Conservation (phyloP, 1,139 yeast genomes). For the Debaryomyces coudertii region DNA sequence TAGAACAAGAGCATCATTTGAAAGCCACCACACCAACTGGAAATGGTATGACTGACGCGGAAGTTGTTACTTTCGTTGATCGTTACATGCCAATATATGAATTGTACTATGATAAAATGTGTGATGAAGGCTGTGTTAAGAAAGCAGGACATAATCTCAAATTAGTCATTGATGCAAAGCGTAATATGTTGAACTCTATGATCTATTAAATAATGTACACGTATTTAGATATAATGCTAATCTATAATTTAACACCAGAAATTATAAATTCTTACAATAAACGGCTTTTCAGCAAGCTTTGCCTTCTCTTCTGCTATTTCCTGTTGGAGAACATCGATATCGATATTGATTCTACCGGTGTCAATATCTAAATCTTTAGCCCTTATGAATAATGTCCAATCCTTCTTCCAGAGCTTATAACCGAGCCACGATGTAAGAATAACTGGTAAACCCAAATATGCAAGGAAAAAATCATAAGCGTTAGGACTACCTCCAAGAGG, state of each 20-base stretch:
- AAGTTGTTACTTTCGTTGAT: slow-evolving; percentile 69
- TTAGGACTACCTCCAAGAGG: slow-evolving; percentile 41
- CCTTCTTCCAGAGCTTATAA: slow-evolving; percentile 45
- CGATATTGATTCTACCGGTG: slow-evolving; percentile 39
- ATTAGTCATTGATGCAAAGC: slow-evolving; percentile 29
- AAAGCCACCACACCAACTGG: slow-evolving; percentile 49
- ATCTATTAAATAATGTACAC: slow-evolving; percentile 9
- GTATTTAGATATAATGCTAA: slow-evolving; percentile 1
- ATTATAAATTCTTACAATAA: slow-evolving; percentile 29
- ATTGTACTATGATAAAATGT: slow-evolving; percentile 59
- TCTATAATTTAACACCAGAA: slow-evolving; percentile 33
- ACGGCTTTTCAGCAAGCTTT: slow-evolving; percentile 33
- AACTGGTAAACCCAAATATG: slow-evolving; percentile 43
- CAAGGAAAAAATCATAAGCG: slow-evolving; percentile 39
- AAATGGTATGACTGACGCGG: slow-evolving; percentile 75
- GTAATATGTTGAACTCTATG: slow-evolving; percentile 20
- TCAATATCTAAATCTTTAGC: slow-evolving; percentile 44
- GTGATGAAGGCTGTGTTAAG: slow-evolving; percentile 24
- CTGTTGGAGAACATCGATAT: slow-evolving; percentile 43
- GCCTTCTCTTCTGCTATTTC: slow-evolving; percentile 47
- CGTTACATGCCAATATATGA: slow-evolving; percentile 88
- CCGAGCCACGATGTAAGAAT: slow-evolving; percentile 40
- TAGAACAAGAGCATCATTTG: slow-evolving; percentile 79
- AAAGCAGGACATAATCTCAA: slow-evolving; percentile 24
- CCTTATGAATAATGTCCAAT: slow-evolving; percentile 38